Evolutionary conservation across 208 protist genomes (phyloP), one percentile per base, ranked within the genome.

Genomic region (Leishmania aethiopica): DNA sequence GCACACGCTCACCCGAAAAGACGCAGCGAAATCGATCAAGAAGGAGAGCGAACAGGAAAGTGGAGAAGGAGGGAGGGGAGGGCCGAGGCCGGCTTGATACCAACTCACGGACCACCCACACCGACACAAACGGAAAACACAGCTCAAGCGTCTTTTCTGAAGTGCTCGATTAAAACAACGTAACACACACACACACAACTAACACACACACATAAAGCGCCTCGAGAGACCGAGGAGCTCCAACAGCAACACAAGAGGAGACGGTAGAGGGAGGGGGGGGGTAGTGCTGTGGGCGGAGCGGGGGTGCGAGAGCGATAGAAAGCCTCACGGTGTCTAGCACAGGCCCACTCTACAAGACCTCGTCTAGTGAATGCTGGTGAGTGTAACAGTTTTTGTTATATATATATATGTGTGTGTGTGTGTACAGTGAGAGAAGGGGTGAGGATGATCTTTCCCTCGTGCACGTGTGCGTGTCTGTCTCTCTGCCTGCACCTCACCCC

Each of bases 11-110:
- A 55, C 70, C 45, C 45, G 0, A 51, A 19, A 74, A 51, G 35
- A 74, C 70, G 70, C 70, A 74, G 66, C 64, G 57, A 72, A 37
- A 77, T 40, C 10, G 8, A 86, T 45, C 49, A 37, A 72, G 28
- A 49, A 78, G 22, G 42, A 32, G 25, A 40, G 42, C 17, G 40
- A 75, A 8, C 37, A 75, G 28, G 37, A 25, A 64, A 35, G 59
- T 28, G 59, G 28, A 47, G 37, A 19, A 32, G 40, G 74, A 77
- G 1, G 66, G 66, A 64, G 0, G 74, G 70, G 45, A 1, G n/a
- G 6, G 11, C 15, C 2, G 37, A 55, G 51, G 17, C 51, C 15
- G 51, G 15, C 51, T 55, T 22, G 51, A 22, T 55, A 55, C 66
- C 8, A 5, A 71, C 35, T 71, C 66, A 71, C 35, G 13, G 59